Base-by-base conservation (phyloP, 257 asterid genomes). In the Vinca minor region DNA sequence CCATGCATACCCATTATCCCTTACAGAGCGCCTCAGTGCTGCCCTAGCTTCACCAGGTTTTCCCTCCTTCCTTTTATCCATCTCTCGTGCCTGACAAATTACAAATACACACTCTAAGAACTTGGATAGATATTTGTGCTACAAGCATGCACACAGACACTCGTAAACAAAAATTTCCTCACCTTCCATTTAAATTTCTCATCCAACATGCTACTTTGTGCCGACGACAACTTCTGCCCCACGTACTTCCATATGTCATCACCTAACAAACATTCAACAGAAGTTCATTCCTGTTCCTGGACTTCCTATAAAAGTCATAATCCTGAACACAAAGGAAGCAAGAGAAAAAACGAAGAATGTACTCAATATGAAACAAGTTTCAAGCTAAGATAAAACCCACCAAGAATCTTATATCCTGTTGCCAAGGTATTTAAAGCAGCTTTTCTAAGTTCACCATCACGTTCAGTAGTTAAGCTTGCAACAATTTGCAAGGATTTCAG, bases 121-220 rank as follows among this genome's bases (percentile, higher is more conserved):
- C 31, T 18, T 25, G 58, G 55, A n/a, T 23, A 48, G 63, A 55
- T 38, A 50, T 55, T 2, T n/a, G n/a, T n/a, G 34, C 25, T 8
- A 73, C 62, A 39, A 7, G 35, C 39, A 42, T 20, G 26, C 25
- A 62, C 81, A 55, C 67, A 10, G 49, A 45, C 15, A 48, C 39
- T n/a, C n/a, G n/a, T n/a, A 25, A 0, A 36, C 4, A 4, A 64
- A 55, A 1, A 34, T 5, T 4, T 23, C 21, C 59, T 46, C 25
- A 93, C 99, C 97, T 93, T 93, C 96, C 97, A 90, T 84, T 89
- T 93, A 75, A 93, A 93, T 79, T 94, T 78, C 71, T 93, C 99
- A 75, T 93, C 99, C 74, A 93, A 70, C 99, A 93, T 93, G 78
- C 99, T 93, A 77, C 97, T 84, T 72, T 93, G 99, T 20, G 97